These are phyloP conservation scores for Golubevia sp. DNA, from an alignment of 1,284 basidiomycete species.

Conservation along the genomic window DNA sequence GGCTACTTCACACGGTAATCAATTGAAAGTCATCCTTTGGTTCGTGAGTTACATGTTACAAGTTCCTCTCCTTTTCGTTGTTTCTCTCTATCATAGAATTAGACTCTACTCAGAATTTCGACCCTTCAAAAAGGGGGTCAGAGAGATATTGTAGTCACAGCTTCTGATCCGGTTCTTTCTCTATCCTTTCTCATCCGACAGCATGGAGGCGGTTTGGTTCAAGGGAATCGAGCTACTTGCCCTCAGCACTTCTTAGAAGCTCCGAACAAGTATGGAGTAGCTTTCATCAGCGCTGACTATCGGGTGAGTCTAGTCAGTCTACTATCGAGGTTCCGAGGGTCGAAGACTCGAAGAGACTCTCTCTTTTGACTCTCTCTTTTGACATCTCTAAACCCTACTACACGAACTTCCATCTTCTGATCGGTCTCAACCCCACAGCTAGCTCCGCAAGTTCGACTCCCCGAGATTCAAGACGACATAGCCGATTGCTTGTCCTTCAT, in stretches of 20 bases:
- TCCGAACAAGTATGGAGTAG: conserved; percentile 26
- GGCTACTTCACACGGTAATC: not conserved
- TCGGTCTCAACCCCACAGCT: not conserved
- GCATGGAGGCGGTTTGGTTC: conserved; percentile 34
- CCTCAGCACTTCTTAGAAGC: conserved; percentile 27
- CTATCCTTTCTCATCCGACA: conserved; percentile 30
- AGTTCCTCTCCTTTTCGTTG: no score
- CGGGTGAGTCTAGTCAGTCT: conserved; percentile 4
- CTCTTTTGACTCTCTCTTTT: no score
- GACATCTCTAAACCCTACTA: no score
- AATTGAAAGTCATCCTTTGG: not conserved
- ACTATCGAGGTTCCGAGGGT: no score
- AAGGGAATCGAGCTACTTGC: conserved; percentile 23
- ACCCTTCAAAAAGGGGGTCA: no score
- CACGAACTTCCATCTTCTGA: no score
- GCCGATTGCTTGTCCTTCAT: conserved; percentile 22
- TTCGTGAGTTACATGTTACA: not conserved
- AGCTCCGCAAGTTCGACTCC: conserved; percentile 27
- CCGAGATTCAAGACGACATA: conserved; percentile 28
- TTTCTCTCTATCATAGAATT: no score
- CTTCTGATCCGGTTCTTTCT: not conserved
- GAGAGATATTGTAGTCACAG: no score
- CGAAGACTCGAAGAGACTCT: no score
- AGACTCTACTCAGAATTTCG: no score
- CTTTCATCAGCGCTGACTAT: conserved; percentile 32